Evolutionary conservation across 257 asterid genomes (phyloP).

Genomic region (Fraxinus excelsior): DNA sequence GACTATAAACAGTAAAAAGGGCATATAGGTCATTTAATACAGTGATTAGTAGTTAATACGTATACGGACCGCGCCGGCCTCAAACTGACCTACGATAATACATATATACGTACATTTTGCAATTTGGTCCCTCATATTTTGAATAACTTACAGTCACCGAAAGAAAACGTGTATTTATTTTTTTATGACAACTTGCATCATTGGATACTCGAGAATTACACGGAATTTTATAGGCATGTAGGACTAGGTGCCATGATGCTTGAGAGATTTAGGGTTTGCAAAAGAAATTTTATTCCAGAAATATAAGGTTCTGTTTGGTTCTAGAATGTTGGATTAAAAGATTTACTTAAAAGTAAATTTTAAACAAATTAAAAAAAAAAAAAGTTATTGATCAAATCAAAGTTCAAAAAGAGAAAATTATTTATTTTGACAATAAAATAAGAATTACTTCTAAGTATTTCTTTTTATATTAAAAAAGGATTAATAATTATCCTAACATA

Average conservation of each 20-base stretch:
- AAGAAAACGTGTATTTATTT: constrained; percentile 10
- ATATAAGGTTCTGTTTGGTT: background rate
- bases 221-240: constrained; percentile 5
- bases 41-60: constrained; percentile 19
- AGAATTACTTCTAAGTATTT: background rate
- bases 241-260: constrained; percentile 1
- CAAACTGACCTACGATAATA: constrained; percentile 30
- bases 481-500: too few species aligned
- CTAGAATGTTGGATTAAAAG: background rate
- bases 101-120: constrained; percentile 20
- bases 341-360: too few species aligned
- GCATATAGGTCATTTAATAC: constrained; percentile 31
- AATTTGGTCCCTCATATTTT: background rate
- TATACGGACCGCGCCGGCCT: constrained; percentile 64
- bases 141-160: background rate
- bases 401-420: too few species aligned
- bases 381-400: background rate
- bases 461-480: too few species aligned
- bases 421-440: too few species aligned
- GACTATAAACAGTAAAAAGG: constrained; percentile 40
- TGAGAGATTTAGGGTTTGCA: background rate
- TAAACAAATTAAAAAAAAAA: too few species aligned
- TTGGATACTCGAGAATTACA: constrained; percentile 1
- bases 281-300: background rate
- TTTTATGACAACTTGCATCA: constrained; percentile 4